Evolutionary conservation across 2,329 filamentous ascomycete species (phyloP).

Genomic region (Rutstroemia sp.): DNA sequence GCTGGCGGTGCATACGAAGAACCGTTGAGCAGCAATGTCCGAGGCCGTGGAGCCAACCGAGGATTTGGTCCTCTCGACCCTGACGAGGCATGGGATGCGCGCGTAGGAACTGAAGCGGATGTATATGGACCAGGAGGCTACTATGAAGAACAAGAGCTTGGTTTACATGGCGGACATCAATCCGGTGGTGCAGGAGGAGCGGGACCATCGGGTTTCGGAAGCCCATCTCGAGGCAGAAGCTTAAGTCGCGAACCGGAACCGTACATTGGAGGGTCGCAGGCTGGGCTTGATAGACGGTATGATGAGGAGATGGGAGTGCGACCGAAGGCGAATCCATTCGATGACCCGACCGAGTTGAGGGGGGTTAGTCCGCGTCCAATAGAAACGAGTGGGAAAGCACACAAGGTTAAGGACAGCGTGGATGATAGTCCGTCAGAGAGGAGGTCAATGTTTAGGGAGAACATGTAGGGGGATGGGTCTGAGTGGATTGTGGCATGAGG

Average conservation of each 20-base stretch:
- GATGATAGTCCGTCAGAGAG: conserved; percentile 56
- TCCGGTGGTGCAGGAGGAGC: conserved; percentile 44
- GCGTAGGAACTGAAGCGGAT: conserved; percentile 68
- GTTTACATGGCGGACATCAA: conserved; percentile 34
- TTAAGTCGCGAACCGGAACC: conserved; percentile 39
- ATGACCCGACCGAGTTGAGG: conserved; percentile 56
- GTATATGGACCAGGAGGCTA: conserved; percentile 53
- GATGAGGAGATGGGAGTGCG: conserved; percentile 38
- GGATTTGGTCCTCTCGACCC: conserved; percentile 67
- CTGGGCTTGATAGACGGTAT: conserved; percentile 37
- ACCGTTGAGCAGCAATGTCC: conserved; percentile 34
- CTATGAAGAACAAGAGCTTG: conserved; percentile 72
- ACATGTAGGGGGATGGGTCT: conserved; percentile 40
- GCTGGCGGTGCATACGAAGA: conserved; percentile 67
- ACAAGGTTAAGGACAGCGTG: conserved; percentile 20
- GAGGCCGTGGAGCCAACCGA: conserved; percentile 37
- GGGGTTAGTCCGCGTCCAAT: conserved; percentile 74
- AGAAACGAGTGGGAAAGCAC: conserved; percentile 34
- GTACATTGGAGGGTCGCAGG: conserved; percentile 32
- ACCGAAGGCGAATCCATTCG: conserved; percentile 56
- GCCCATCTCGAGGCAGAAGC: conserved; percentile 34
- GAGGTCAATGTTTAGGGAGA: conserved; percentile 63
- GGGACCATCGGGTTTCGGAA: conserved; percentile 34
- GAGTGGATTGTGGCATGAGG: neutral
- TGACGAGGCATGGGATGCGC: conserved; percentile 79